Conservation (phyloP, 2,329 filamentous ascomycete genomes). For the Beauveria asiatica region DNA sequence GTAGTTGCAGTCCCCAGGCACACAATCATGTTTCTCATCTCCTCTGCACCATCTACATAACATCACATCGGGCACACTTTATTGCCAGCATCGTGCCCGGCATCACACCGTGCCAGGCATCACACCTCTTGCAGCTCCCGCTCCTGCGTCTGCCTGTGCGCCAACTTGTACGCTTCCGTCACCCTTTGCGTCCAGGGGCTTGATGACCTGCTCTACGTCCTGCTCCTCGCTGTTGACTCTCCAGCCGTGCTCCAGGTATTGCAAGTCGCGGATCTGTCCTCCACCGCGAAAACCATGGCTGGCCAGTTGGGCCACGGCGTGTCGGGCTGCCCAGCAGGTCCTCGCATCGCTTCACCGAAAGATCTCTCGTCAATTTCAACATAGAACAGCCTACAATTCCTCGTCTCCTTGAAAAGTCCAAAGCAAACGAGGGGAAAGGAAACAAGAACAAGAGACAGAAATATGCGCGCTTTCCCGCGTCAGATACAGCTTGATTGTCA, state of each 20-base stretch:
- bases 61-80: background rate
- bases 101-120: background rate
- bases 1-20: background rate
- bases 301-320: background rate
- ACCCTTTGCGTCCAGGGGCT: background rate
- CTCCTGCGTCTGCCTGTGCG: background rate
- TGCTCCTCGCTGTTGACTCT: background rate
- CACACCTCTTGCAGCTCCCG: background rate
- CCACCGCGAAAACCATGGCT: too few species aligned
- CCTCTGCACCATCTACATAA: background rate
- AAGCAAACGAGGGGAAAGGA: too few species aligned
- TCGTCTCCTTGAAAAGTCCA: too few species aligned
- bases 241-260: background rate
- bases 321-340: background rate
- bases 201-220: background rate
- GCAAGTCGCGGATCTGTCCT: background rate
- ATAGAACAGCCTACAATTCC: background rate
- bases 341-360: background rate
- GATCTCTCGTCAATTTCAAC: background rate
- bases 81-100: background rate
- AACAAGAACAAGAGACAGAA: too few species aligned
- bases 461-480: too few species aligned
- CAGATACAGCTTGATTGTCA: too few species aligned
- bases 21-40: background rate
- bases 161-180: background rate